These are phyloP conservation scores for Pichia membranifaciens DNA, from an alignment of 805 yeast genomes.

Conservation along the genomic window DNA sequence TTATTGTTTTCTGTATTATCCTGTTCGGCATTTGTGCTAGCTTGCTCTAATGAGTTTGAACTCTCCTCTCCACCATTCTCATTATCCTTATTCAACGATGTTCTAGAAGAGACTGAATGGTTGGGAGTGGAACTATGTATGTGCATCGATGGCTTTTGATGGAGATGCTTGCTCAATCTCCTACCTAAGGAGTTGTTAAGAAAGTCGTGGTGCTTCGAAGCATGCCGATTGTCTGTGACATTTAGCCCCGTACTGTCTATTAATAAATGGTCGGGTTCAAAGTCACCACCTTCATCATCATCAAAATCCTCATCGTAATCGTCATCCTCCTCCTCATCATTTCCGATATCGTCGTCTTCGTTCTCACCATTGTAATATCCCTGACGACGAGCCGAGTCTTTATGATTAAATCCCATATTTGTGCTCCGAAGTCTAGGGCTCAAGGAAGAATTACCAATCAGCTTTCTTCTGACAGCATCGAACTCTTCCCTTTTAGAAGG, in stretches of 20 bases:
- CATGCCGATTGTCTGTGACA: background rate
- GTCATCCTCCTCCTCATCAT: slow-evolving; percentile 2
- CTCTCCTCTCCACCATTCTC: background rate
- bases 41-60: background rate
- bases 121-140: slow-evolving; percentile 9
- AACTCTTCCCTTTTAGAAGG: slow-evolving; percentile 7
- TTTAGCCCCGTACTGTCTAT: slow-evolving; percentile 2
- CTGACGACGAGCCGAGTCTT: no score
- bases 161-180: background rate
- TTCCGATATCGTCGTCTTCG: slow-evolving; percentile 1
- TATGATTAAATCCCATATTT: no score
- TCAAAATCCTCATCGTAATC: slow-evolving; percentile 1
- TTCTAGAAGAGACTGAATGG: slow-evolving; percentile 1
- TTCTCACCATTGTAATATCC: background rate
- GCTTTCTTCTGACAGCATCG: slow-evolving; percentile 10
- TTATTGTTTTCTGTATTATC: background rate
- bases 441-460: slow-evolving; percentile 3
- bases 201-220: slow-evolving; percentile 1
- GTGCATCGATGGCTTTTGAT: background rate
- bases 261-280: slow-evolving; percentile 1
- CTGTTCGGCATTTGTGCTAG: background rate
- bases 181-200: background rate
- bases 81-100: background rate
- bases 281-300: background rate
- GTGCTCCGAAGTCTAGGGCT: no score